Percentiles rank a stretch among this genome's conserved stretches.
These are phyloP conservation scores for Pachysandra terminalis DNA, from an alignment of 164 flowering plant genomes.

Conservation along the genomic window DNA sequence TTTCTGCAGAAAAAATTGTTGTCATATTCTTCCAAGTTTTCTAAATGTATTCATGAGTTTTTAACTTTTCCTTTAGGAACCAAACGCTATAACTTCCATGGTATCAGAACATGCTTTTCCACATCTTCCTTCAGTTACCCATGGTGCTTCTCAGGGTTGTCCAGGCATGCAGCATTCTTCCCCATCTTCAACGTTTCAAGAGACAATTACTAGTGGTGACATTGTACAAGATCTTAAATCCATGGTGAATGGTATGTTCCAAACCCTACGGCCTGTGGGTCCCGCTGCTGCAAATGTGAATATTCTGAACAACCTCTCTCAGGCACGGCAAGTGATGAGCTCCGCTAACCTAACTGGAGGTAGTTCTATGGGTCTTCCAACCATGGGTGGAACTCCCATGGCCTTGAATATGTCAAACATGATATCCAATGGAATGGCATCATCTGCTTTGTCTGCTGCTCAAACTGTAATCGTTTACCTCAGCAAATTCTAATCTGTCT, in stretches of 20 bases:
- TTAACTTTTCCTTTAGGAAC: slow-evolving; percentile 52
- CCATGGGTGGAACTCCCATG: too few relatives aligned
- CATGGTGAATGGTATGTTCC: slow-evolving; percentile 46
- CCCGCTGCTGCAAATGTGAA: too few relatives aligned
- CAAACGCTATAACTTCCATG: slow-evolving; percentile 61
- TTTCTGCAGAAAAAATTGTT: too few relatives aligned
- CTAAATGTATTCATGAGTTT: neutral
- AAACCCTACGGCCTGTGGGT: slow-evolving; percentile 60
- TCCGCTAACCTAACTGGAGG: slow-evolving; percentile 66
- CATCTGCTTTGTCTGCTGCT: too few relatives aligned
- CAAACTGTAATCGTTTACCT: slow-evolving; percentile 50
- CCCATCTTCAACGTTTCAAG: slow-evolving; percentile 68
- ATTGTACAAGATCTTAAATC: slow-evolving; percentile 67
- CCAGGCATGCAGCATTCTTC: slow-evolving; percentile 66
- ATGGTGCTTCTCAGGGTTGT: slow-evolving; percentile 56
- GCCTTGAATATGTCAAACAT: too few relatives aligned
- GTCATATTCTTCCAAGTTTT: too few relatives aligned
- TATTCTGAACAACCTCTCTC: too few relatives aligned
- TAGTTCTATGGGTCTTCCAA: too few relatives aligned
- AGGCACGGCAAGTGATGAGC: too few relatives aligned
- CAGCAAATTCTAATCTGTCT: slow-evolving; percentile 54
- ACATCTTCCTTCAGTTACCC: slow-evolving; percentile 54
- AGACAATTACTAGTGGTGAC: slow-evolving; percentile 51
- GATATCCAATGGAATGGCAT: slow-evolving; percentile 88
- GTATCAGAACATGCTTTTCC: slow-evolving; percentile 50